phyloP scores from a whole-genome alignment of 2,329 filamentous ascomycete species.

The Arthroderma uncinatum region DNA sequence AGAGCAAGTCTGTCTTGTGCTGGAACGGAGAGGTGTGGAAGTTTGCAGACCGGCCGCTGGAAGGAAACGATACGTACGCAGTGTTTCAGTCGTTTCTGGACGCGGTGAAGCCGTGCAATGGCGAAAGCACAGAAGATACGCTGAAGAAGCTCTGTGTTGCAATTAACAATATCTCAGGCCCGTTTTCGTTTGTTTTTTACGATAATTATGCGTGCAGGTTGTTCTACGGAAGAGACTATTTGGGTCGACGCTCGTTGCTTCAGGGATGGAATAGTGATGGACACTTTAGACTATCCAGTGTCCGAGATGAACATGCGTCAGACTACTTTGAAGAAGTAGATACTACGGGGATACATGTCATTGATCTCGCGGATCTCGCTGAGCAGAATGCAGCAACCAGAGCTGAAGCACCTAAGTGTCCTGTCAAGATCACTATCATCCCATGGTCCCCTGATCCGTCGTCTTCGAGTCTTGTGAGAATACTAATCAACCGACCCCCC shows the following conservation, averaged over 20 bases:
- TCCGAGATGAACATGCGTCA: slow-evolving; percentile 45
- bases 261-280: slow-evolving; percentile 39
- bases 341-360: slow-evolving; percentile 66
- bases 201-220: slow-evolving; percentile 52
- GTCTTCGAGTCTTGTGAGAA: slow-evolving; percentile 2
- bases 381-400: background rate
- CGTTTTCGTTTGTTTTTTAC: slow-evolving; percentile 81
- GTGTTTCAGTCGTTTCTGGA: slow-evolving; percentile 52
- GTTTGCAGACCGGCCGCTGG: slow-evolving; percentile 46
- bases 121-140: slow-evolving; percentile 15
- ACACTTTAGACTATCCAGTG: slow-evolving; percentile 56
- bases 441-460: background rate
- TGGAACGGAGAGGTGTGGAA: slow-evolving; percentile 98
- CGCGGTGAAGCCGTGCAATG: slow-evolving; percentile 23
- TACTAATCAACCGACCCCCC: background rate
- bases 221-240: slow-evolving; percentile 75
- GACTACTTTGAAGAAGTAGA: slow-evolving; percentile 66
- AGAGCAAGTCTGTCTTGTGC: slow-evolving; percentile 59
- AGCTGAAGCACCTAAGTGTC: background rate
- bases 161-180: slow-evolving; percentile 58
- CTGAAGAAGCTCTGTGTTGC: slow-evolving; percentile 31
- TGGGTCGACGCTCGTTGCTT: slow-evolving; percentile 77
- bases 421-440: background rate
- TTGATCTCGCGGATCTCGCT: slow-evolving; percentile 41
- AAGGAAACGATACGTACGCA: slow-evolving; percentile 65